A percentile compares a stretch with the other conserved stretches of the same genome.
Evolutionary conservation across 768 basidiomycete species (phyloP).

Genomic region (Leccinellum rugosiceps): DNA sequence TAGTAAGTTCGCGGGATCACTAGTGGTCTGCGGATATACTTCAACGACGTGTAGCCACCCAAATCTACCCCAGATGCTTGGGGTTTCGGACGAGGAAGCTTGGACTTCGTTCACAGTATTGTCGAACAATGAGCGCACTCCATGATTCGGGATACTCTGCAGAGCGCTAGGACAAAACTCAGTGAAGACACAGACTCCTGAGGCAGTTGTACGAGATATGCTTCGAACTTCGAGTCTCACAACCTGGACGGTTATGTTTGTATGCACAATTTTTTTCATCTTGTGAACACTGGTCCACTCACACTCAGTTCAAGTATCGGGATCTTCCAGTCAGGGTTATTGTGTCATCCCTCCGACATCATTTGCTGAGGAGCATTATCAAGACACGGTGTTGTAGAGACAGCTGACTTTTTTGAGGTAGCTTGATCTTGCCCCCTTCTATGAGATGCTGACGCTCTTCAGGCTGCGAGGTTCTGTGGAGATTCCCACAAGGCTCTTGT

Average conservation of each 20-base stretch:
- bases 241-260: conserved; percentile 35
- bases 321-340: conserved; percentile 34
- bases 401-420: conserved; percentile 48
- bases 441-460: not conserved
- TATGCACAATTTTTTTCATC: conserved; percentile 12
- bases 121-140: conserved; percentile 37
- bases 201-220: conserved; percentile 36
- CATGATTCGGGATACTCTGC: not conserved
- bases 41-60: conserved; percentile 38
- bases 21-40: not conserved
- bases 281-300: not conserved
- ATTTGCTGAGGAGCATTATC: not conserved
- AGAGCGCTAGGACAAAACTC: not conserved
- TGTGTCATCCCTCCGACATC: not conserved
- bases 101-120: conserved; percentile 50
- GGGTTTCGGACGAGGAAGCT: conserved; percentile 43
- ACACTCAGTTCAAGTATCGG: conserved; percentile 33
- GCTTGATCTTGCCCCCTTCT: not conserved
- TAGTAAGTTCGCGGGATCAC: conserved; percentile 33
- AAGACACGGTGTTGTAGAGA: conserved; percentile 44
- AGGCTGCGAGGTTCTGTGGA: conserved; percentile 42
- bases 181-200: conserved; percentile 45
- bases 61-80: conserved; percentile 51
- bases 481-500: conserved; percentile 39
- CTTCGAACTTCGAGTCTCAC: conserved; percentile 38